A percentile compares a stretch with the other conserved stretches of the same genome.
Conservation (phyloP, 192 early-diverging fungal genomes). For the Coemansia sp. region DNA sequence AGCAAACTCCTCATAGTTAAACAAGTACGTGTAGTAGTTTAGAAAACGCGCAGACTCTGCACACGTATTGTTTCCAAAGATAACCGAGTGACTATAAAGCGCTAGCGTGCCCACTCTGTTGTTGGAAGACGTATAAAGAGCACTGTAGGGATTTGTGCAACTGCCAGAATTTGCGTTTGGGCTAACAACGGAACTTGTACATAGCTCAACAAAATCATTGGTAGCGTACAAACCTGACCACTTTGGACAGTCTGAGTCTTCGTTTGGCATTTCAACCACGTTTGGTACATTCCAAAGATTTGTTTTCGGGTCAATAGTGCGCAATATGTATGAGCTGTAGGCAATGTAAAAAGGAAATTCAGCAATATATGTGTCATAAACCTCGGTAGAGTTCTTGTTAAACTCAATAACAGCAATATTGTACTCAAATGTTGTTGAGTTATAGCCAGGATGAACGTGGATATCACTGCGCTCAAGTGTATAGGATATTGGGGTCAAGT, state of each 20-base stretch:
- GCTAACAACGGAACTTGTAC: neutral
- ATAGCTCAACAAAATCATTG: constrained; percentile 1
- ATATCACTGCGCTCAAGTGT: neutral
- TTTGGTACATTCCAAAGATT: neutral
- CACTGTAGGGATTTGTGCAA: constrained; percentile 5
- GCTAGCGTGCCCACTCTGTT: neutral
- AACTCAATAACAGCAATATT: constrained; percentile 7
- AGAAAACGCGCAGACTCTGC: neutral
- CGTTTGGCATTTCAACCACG: neutral
- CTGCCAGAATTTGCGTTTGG: neutral
- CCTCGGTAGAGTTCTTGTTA: constrained; percentile 4
- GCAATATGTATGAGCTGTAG: neutral
- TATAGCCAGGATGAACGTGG: neutral
- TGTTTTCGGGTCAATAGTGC: neutral
- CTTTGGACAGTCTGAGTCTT: neutral
- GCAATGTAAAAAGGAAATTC: neutral
- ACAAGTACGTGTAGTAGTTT: constrained; percentile 3
- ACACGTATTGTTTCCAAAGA: constrained; percentile 3
- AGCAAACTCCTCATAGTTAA: neutral
- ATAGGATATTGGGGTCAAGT: neutral
- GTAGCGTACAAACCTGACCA: constrained; percentile 2
- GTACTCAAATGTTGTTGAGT: neutral
- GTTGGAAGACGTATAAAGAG: neutral
- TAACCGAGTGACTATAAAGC: constrained; percentile 4
- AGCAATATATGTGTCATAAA: neutral